Conservation (phyloP, 495 filamentous ascomycete genomes). For the Aspergillus homomorphus region DNA sequence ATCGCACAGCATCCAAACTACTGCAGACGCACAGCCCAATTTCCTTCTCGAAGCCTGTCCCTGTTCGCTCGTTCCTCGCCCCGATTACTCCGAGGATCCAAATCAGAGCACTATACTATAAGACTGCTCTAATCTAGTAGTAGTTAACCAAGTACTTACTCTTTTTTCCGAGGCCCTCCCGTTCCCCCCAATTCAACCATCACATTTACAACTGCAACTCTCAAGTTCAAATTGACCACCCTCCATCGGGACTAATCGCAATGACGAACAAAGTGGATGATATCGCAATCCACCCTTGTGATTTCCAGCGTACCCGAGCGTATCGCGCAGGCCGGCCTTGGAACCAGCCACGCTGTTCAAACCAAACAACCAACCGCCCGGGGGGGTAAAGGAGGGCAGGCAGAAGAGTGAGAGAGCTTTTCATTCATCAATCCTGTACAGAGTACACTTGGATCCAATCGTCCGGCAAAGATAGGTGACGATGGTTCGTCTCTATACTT, state of each 20-base stretch:
- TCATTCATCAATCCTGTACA: not conserved
- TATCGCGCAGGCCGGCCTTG: slow-evolving; percentile 4
- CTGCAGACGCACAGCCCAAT: slow-evolving; percentile 27
- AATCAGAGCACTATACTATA: not conserved
- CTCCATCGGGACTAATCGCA: not conserved
- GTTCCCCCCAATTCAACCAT: not conserved
- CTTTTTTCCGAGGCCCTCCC: not conserved
- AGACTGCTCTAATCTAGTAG: not conserved
- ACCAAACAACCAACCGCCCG: slow-evolving; percentile 4
- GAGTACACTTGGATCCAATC: slow-evolving; percentile 6
- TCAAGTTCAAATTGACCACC: not conserved
- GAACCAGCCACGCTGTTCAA: slow-evolving; percentile 5
- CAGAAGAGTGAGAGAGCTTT: not conserved
- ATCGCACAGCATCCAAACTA: slow-evolving; percentile 15
- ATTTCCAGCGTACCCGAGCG: slow-evolving; percentile 4
- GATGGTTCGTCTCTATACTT: not conserved
- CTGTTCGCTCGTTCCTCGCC: slow-evolving; percentile 1
- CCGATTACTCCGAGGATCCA: slow-evolving; percentile 1
- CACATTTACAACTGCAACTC: not conserved
- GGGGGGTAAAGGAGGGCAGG: not conserved
- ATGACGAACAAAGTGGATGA: not conserved
- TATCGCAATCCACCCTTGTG: not conserved
- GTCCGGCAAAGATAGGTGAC: slow-evolving; percentile 3
- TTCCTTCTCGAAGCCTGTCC: slow-evolving; percentile 26
- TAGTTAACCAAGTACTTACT: not conserved